Percentiles rank a stretch among this genome's conserved stretches.
These are phyloP conservation scores for Fusarium goolgardi DNA, from an alignment of 2,329 filamentous ascomycete genomes.

Conservation along the genomic window DNA sequence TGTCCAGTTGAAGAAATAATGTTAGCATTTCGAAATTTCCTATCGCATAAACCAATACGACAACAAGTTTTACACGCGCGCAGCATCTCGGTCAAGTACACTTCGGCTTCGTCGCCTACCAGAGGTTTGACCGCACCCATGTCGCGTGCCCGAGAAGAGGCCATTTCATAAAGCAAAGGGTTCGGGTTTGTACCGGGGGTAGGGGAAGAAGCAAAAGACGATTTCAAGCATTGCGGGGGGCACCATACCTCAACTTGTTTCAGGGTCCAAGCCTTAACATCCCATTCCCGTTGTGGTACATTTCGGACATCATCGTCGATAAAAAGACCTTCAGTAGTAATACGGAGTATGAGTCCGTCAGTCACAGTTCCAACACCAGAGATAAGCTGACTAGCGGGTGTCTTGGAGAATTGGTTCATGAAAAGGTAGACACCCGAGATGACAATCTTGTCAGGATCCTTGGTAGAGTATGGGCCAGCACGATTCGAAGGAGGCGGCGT, in stretches of 20 bases:
- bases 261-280: conserved; percentile 97
- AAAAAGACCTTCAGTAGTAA: conserved; percentile 94
- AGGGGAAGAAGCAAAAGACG: conserved; percentile 55
- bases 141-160: conserved; percentile 59
- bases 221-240: conserved; percentile 69
- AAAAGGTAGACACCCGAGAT: conserved; percentile 94
- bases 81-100: conserved; percentile 71
- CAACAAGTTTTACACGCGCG: conserved; percentile 74
- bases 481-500: conserved; percentile 84
- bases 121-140: conserved; percentile 64
- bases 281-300: conserved; percentile 97
- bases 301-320: conserved; percentile 95
- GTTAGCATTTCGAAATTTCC: conserved; percentile 59
- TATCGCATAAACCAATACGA: conserved; percentile 63
- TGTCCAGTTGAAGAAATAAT: conserved; percentile 55
- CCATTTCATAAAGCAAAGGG: conserved; percentile 61
- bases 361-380: conserved; percentile 87
- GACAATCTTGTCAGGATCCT: conserved; percentile 94
- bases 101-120: conserved; percentile 73
- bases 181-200: conserved; percentile 54
- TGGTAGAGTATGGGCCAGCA: conserved; percentile 82
- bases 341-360: conserved; percentile 89
- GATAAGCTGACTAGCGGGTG: conserved; percentile 90
- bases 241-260: conserved; percentile 92
- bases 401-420: conserved; percentile 87